Conservation (phyloP, 1,139 yeast species). For the Zhuliangozyma blackwelliae region DNA sequence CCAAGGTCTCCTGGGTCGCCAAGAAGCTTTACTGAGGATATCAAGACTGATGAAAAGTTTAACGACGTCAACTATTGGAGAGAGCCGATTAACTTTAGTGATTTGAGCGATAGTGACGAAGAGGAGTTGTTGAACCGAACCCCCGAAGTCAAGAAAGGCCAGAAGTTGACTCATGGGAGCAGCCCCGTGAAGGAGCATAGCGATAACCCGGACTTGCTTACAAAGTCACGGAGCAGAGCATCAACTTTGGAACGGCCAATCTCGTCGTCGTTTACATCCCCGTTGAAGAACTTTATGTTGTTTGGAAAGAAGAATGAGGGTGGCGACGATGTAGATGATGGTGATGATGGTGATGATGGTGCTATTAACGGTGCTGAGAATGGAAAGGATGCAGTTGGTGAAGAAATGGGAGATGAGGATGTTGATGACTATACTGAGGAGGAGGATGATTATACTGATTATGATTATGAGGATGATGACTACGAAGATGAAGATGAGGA, state of each 20-base stretch:
- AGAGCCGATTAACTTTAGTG: constrained; percentile 68
- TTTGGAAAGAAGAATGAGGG: constrained; percentile 21
- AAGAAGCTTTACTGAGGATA: constrained; percentile 18
- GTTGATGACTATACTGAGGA: constrained; percentile 15
- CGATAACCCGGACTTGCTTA: constrained; percentile 21
- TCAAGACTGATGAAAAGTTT: constrained; percentile 52
- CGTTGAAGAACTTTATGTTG: constrained; percentile 41
- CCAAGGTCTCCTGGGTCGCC: constrained; percentile 23
- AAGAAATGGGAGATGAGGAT: constrained; percentile 12
- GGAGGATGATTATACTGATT: constrained; percentile 16
- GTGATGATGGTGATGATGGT: constrained; percentile 9
- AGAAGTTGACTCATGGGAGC: constrained; percentile 9
- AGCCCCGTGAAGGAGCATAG: constrained; percentile 14
- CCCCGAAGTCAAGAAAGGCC: constrained; percentile 12
- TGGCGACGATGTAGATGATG: constrained; percentile 15
- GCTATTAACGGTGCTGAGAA: constrained; percentile 2
- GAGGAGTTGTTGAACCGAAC: neutral
- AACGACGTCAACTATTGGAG: constrained; percentile 94
- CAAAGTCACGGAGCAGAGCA: constrained; percentile 4
- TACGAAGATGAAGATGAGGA: constrained; percentile 27
- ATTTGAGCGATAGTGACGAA: constrained; percentile 38
- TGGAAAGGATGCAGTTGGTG: constrained; percentile 11
- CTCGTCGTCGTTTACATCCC: constrained; percentile 39
- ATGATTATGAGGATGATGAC: constrained; percentile 18
- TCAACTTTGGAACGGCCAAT: constrained; percentile 26